Evolutionary conservation across 768 basidiomycete genomes (phyloP).

Genomic region (Thelephora ganbajun): DNA sequence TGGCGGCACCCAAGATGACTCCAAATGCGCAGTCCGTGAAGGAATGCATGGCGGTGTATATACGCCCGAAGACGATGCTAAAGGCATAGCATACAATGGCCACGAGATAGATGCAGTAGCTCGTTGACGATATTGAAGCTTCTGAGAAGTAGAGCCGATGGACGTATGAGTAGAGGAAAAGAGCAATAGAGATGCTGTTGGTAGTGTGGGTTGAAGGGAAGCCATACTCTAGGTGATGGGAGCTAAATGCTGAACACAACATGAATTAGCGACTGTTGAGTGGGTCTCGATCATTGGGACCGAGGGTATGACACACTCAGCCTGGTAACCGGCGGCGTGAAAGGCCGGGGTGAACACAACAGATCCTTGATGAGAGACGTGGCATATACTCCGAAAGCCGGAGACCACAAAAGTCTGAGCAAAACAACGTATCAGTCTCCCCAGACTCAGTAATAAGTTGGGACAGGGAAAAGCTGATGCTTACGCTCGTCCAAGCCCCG

Average conservation of each 20-base stretch:
- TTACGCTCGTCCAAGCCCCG: constrained; percentile 59
- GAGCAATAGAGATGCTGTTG: constrained; percentile 78
- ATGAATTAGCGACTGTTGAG: neutral
- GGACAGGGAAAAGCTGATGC: constrained; percentile 14
- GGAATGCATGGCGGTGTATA: constrained; percentile 85
- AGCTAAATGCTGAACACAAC: constrained; percentile 44
- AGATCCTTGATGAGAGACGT: constrained; percentile 84
- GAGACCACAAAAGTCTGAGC: constrained; percentile 50
- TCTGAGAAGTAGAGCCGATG: constrained; percentile 31
- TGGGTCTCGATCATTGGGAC: neutral
- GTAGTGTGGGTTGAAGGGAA: constrained; percentile 95
- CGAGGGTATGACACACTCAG: constrained; percentile 35
- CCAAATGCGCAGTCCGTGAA: constrained; percentile 64
- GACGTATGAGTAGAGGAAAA: constrained; percentile 56
- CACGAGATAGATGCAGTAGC: constrained; percentile 26
- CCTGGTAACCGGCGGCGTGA: constrained; percentile 81
- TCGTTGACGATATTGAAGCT: constrained; percentile 26
- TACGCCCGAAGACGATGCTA: constrained; percentile 65
- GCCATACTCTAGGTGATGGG: constrained; percentile 82
- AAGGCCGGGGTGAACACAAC: constrained; percentile 82
- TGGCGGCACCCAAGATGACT: constrained; percentile 42
- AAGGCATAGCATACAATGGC: constrained; percentile 44
- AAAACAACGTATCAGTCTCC: constrained; percentile 7
- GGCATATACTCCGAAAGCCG: constrained; percentile 73
- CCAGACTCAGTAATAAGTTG: neutral